These are phyloP conservation scores for Albugo candida DNA, from an alignment of 352 stramenopile genomes.

Conservation along the genomic window DNA sequence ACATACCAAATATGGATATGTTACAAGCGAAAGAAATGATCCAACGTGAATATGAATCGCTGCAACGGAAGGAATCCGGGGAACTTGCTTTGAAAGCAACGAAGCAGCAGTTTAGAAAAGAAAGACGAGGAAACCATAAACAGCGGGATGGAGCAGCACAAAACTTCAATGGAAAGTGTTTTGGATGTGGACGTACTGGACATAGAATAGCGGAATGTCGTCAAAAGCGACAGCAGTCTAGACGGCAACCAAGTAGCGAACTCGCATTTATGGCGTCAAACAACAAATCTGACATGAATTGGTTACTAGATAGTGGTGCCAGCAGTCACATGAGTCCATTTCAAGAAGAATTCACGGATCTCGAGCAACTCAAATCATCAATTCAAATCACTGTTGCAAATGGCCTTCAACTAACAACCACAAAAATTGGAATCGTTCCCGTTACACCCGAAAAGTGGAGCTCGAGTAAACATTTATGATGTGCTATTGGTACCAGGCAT, in stretches of 20 bases:
- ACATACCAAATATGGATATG: constrained; percentile 1
- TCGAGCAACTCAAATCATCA: not conserved
- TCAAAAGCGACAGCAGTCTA: not conserved
- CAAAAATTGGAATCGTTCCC: constrained; percentile 3
- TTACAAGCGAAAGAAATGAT: constrained; percentile 11
- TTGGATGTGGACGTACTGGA: not conserved
- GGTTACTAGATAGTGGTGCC: constrained; percentile 10
- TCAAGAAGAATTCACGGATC: no score
- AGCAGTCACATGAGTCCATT: constrained; percentile 12
- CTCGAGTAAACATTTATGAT: constrained; percentile 6
- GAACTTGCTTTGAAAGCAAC: not conserved
- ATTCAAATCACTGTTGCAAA: constrained; percentile 6
- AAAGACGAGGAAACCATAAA: no score
- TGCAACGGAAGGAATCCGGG: not conserved
- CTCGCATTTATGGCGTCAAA: not conserved
- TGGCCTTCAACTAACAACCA: constrained; percentile 4
- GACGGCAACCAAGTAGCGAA: not conserved
- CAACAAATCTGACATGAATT: not conserved
- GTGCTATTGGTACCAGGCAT: constrained; percentile 8
- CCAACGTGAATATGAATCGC: constrained; percentile 1
- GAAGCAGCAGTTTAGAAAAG: not conserved
- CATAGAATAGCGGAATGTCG: not conserved
- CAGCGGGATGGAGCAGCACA: no score
- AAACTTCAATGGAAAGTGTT: not conserved
- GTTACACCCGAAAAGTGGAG: not conserved